These are phyloP conservation scores for Taphrina pruni DNA, from an alignment of 1,139 yeast genomes.

Conservation along the genomic window DNA sequence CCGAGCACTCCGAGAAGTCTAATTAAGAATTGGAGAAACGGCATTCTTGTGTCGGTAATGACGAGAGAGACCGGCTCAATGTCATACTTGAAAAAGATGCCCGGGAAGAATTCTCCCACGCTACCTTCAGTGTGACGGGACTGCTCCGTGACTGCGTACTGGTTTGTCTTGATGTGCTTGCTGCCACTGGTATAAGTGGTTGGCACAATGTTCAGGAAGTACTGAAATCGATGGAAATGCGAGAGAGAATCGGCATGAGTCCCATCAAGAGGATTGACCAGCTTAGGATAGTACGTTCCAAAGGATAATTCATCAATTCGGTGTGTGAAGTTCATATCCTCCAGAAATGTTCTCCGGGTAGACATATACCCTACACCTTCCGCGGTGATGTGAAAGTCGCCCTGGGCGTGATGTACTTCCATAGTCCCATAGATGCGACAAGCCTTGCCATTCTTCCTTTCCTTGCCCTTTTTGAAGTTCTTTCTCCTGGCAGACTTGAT, in stretches of 20 bases:
- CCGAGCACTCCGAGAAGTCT: constrained; percentile 81
- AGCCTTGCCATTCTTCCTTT: constrained; percentile 72
- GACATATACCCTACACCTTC: constrained; percentile 65
- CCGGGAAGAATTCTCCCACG: constrained; percentile 58
- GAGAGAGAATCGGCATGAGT: constrained; percentile 33
- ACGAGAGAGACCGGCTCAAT: constrained; percentile 83
- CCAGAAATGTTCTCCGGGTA: constrained; percentile 30
- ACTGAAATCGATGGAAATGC: constrained; percentile 55
- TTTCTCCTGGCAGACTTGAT: constrained; percentile 42
- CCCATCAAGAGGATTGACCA: constrained; percentile 81
- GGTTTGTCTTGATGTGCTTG: constrained; percentile 75
- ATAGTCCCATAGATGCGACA: constrained; percentile 88
- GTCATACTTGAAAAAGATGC: constrained; percentile 80
- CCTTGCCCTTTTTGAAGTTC: constrained; percentile 49
- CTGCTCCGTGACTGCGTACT: constrained; percentile 77
- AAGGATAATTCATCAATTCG: constrained; percentile 84
- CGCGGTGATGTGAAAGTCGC: constrained; percentile 84
- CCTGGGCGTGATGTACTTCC: constrained; percentile 84
- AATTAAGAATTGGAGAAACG: constrained; percentile 78
- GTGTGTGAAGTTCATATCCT: constrained; percentile 76
- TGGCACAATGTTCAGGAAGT: constrained; percentile 82
- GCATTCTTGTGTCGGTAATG: constrained; percentile 71
- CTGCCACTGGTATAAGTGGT: constrained; percentile 73
- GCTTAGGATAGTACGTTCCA: constrained; percentile 86
- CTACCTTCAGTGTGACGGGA: constrained; percentile 47